phyloP scores from a whole-genome alignment of 345 rosid species.

The Eucalyptus caleyi region DNA sequence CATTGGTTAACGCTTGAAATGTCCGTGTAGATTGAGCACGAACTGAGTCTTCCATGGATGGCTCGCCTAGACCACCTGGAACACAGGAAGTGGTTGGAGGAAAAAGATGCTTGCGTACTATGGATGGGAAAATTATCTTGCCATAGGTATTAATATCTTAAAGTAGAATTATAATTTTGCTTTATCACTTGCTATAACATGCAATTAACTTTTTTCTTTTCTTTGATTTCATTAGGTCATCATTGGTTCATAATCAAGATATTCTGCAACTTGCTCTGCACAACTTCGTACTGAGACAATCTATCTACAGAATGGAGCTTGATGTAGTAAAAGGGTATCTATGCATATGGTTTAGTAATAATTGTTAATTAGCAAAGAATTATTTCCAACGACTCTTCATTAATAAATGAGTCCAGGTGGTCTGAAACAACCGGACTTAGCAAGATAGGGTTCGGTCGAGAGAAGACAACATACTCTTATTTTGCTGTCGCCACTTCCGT shows the following conservation, averaged over 20 bases:
- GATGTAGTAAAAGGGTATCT: constrained; percentile 33
- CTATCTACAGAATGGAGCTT: constrained; percentile 27
- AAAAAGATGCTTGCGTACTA: constrained; percentile 12
- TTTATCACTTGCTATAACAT: background rate
- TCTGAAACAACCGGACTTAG: constrained; percentile 25
- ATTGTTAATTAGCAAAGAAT: background rate
- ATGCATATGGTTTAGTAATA: background rate
- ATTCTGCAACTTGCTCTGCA: constrained; percentile 25
- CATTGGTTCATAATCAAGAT: constrained; percentile 2
- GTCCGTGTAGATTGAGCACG: constrained; percentile 24
- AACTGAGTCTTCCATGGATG: constrained; percentile 37
- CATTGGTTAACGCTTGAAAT: background rate
- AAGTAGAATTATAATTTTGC: background rate
- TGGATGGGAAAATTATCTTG: constrained; percentile 38
- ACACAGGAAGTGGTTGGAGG: constrained; percentile 53
- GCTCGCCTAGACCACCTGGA: constrained; percentile 50
- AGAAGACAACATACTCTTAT: constrained; percentile 48
- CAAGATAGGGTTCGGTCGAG: constrained; percentile 54
- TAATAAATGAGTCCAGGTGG: constrained; percentile 24
- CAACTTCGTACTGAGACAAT: constrained; percentile 29
- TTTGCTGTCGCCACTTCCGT: constrained; percentile 25
- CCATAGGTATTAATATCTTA: constrained; percentile 18
- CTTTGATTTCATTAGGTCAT: constrained; percentile 14
- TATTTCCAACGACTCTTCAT: background rate
- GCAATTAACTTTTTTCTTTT: background rate